phyloP scores from a whole-genome alignment of 805 yeast species.

The Scheffersomyces coipomensis region DNA sequence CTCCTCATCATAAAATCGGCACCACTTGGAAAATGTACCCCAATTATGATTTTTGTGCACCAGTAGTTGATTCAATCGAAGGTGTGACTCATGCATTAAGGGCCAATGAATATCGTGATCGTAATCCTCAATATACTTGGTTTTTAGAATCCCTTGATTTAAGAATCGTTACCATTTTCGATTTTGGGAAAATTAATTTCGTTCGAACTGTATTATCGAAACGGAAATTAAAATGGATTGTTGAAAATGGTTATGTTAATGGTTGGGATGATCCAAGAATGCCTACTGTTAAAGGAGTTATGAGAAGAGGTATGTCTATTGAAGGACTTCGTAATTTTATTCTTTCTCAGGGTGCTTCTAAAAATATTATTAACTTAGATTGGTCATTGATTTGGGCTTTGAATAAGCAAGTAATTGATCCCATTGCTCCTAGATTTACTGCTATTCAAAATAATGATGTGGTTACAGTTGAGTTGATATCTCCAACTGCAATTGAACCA shows the following conservation, averaged over 20 bases:
- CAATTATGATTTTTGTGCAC: constrained; percentile 98
- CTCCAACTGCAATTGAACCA: constrained; percentile 65
- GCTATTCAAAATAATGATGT: constrained; percentile 67
- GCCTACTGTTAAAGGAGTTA: constrained; percentile 99
- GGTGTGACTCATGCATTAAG: constrained; percentile 98
- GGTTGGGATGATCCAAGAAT: constrained; percentile 99
- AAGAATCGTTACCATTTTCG: constrained; percentile 96
- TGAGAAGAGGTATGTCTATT: constrained; percentile 99
- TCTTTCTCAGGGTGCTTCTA: constrained; percentile 95
- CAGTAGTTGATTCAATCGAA: constrained; percentile 91
- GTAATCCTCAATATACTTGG: constrained; percentile 98
- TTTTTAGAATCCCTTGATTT: constrained; percentile 75
- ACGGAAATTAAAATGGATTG: constrained; percentile 99
- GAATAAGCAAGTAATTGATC: constrained; percentile 96
- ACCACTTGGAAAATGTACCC: constrained; percentile 94
- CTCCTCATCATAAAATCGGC: constrained; percentile 98
- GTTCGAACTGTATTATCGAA: constrained; percentile 92
- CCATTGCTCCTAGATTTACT: constrained; percentile 93
- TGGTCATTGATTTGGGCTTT: constrained; percentile 98
- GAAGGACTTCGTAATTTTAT: constrained; percentile 95
- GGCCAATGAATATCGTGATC: constrained; percentile 98
- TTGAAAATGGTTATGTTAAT: constrained; percentile 79
- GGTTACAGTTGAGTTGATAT: constrained; percentile 69
- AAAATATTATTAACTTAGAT: constrained; percentile 93
- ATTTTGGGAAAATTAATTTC: constrained; percentile 95